A percentile compares a stretch with the other conserved stretches of the same genome.
Evolutionary conservation across 805 yeast genomes (phyloP).

Genomic region (Priceomyces castillae): DNA sequence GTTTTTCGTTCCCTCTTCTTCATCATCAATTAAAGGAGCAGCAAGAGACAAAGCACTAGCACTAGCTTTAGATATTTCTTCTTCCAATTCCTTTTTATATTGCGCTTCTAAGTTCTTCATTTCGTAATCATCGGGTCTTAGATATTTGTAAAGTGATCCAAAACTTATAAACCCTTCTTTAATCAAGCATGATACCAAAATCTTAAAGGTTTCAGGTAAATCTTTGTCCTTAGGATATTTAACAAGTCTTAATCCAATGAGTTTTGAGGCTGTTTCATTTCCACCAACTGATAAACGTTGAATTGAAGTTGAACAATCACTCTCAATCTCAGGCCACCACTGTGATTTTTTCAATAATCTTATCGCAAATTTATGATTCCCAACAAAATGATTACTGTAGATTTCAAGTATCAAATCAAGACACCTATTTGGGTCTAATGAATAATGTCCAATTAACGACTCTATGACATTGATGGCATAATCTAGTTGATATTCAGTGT

Average conservation of each 20-base stretch:
- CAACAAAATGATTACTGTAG: constrained; percentile 42
- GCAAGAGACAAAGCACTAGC: constrained; percentile 85
- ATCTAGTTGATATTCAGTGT: constrained; percentile 40
- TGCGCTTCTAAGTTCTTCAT: constrained; percentile 43
- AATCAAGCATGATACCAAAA: constrained; percentile 53
- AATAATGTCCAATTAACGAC: constrained; percentile 68
- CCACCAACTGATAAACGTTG: constrained; percentile 49
- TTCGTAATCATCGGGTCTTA: constrained; percentile 51
- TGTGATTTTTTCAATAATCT: constrained; percentile 49
- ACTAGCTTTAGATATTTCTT: constrained; percentile 56
- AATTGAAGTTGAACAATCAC: constrained; percentile 30
- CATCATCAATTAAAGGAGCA: constrained; percentile 74
- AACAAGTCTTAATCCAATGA: constrained; percentile 47
- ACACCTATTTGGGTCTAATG: constrained; percentile 68
- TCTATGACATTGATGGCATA: constrained; percentile 49
- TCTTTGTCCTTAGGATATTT: constrained; percentile 30
- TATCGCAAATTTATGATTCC: constrained; percentile 47
- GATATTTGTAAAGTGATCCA: constrained; percentile 54
- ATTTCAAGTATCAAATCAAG: constrained; percentile 62
- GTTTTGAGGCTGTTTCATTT: constrained; percentile 49
- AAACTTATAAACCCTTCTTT: constrained; percentile 66
- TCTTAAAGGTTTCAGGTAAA: constrained; percentile 42
- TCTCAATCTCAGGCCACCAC: constrained; percentile 61
- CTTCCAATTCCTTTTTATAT: constrained; percentile 48
- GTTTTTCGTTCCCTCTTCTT: constrained; percentile 40